A percentile compares a stretch with the other conserved stretches of the same genome.
Conservation (phyloP, 192 early-diverging fungal species). For the Podila verticillata region DNA sequence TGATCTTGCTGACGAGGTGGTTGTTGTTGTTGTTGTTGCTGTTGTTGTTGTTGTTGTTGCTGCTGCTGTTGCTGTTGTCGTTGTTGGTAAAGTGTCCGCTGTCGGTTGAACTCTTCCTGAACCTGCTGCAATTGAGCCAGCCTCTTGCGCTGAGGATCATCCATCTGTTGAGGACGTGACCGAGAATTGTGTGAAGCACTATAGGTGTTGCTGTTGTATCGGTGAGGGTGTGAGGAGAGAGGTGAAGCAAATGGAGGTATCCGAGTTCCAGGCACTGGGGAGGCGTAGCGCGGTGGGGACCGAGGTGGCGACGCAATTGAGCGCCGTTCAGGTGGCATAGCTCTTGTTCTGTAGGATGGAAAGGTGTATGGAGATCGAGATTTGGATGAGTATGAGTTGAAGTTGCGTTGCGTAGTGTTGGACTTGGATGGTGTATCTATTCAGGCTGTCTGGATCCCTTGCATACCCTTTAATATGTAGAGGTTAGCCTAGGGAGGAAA, state of each 20-base stretch:
- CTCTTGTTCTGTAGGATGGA: neutral
- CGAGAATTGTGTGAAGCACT: too few relatives aligned
- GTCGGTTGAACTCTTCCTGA: slow-evolving; percentile 25
- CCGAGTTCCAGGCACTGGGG: neutral
- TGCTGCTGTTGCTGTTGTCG: slow-evolving; percentile 14
- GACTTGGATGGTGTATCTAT: too few relatives aligned
- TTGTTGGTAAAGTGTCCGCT: slow-evolving; percentile 11
- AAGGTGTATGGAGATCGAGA: neutral
- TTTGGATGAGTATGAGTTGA: too few relatives aligned
- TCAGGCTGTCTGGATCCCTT: too few relatives aligned
- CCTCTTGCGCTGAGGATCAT: slow-evolving; percentile 1
- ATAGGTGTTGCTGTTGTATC: neutral
- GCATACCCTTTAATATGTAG: too few relatives aligned
- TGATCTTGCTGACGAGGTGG: neutral
- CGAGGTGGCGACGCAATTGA: slow-evolving; percentile 17
- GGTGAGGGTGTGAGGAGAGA: neutral
- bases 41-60: neutral
- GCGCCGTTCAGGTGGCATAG: slow-evolving; percentile 41
- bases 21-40: neutral
- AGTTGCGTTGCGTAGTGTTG: too few relatives aligned
- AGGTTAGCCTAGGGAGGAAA: neutral
- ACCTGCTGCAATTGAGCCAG: slow-evolving; percentile 8
- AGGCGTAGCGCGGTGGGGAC: slow-evolving; percentile 2
- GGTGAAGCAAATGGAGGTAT: neutral
- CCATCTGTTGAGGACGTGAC: neutral